Percentiles rank a stretch among this genome's conserved stretches.
Evolutionary conservation across 768 basidiomycete species (phyloP).

Genomic region (Rubroboletus satanas): DNA sequence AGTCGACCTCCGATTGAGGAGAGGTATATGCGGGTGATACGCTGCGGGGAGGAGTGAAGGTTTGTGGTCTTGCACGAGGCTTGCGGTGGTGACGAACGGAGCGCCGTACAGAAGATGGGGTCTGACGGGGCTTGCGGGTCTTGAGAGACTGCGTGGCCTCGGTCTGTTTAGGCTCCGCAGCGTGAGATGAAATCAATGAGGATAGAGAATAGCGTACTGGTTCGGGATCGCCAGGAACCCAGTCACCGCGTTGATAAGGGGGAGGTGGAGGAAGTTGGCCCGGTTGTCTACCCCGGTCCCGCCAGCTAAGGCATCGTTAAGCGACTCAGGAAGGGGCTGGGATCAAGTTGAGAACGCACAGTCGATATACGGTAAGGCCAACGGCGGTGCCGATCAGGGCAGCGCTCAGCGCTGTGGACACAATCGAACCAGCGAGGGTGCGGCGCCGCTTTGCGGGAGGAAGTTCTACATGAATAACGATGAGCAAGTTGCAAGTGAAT

Average conservation of each 20-base stretch:
- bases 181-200: conserved; percentile 11
- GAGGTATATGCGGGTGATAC: conserved; percentile 28
- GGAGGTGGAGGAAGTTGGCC: conserved; percentile 52
- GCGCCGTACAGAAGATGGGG: conserved; percentile 32
- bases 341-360: conserved; percentile 48
- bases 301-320: conserved; percentile 51
- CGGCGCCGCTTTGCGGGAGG: conserved; percentile 77
- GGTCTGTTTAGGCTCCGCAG: conserved; percentile 27
- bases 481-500: conserved; percentile 37
- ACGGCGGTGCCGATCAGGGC: conserved; percentile 85
- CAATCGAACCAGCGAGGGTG: conserved; percentile 76
- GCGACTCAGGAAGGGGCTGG: neutral
- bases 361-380: conserved; percentile 79
- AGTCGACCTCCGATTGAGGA: conserved; percentile 43
- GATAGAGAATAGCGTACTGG: conserved; percentile 23
- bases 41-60: conserved; percentile 27
- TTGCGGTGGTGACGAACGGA: conserved; percentile 36
- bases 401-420: conserved; percentile 80
- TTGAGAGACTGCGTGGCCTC: conserved; percentile 39
- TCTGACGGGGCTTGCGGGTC: conserved; percentile 35
- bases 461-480: conserved; percentile 60
- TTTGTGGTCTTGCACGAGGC: conserved; percentile 23
- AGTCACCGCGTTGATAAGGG: conserved; percentile 61
- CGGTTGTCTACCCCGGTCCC: conserved; percentile 63
- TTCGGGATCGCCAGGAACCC: conserved; percentile 43